Percentiles rank a stretch among this genome's conserved stretches.
Conservation (phyloP, 441 rosid genomes). For the Corymbia citriodora region DNA sequence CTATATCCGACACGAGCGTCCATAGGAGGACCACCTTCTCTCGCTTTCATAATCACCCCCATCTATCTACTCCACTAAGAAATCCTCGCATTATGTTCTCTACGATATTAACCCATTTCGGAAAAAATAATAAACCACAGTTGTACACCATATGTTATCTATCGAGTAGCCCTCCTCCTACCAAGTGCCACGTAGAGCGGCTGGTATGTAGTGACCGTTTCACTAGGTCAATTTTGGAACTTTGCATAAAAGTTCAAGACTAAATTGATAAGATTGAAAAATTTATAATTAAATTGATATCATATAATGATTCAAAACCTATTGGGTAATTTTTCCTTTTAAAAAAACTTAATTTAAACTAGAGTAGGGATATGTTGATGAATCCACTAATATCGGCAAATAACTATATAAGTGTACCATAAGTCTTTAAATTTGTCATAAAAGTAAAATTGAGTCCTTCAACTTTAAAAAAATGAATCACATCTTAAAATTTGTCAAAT, state of each 20-base stretch:
- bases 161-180: background rate
- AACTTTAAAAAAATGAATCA: no score
- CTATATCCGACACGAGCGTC: background rate
- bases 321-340: background rate
- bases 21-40: background rate
- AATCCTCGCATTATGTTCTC: background rate
- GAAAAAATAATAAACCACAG: background rate
- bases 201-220: rapidly evolving
- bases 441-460: no score
- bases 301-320: background rate
- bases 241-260: rapidly evolving
- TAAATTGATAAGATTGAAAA: background rate
- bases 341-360: background rate
- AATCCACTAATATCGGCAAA: background rate
- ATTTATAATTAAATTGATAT: background rate
- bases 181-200: rapidly evolving
- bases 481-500: no score
- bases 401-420: background rate
- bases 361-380: background rate
- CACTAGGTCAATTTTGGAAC: rapidly evolving
- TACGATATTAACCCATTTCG: background rate
- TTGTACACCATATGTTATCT: background rate
- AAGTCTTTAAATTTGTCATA: background rate
- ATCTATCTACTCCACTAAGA: background rate
- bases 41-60: background rate